Base-by-base conservation (phyloP, 371 early-diverging fungal genomes). In the Choanephora cucurbitarum region DNA sequence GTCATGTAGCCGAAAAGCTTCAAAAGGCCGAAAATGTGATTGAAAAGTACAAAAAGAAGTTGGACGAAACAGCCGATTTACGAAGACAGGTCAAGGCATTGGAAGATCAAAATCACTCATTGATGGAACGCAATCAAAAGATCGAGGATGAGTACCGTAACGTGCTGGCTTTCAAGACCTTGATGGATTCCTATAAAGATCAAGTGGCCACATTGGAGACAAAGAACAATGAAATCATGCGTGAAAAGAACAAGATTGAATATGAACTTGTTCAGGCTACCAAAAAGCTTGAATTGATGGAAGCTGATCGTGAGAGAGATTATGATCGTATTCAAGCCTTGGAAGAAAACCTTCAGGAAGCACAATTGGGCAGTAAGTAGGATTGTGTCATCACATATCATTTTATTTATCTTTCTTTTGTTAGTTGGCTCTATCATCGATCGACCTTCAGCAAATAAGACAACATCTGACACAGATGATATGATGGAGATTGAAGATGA, bases 1-100 rank as follows among this genome's bases (percentile, higher is more conserved):
- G 88, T 31, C 94, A 93, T 62, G 80, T 88, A 0, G 91, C 91
- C 10, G 97, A 96, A 57, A 89, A 89, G 53, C 82, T 95, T 15
- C 90, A 90, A 75, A 94, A 92, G 72, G 85, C 91, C 5, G 96
- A 96, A 70, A 93, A 93, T 44, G 88, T 91, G 31, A 83, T 94
- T 58, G 97, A 95, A 58, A 96, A 96, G 69, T 97, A 93, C 77
- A 94, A 93, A 67, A 92, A 91, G 72, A 91, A 92, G 58, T 79
- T 96, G 6, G 97, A 96, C 55, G 95, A 96, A 44, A 83, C 79
- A 32, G 84, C 83, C 0, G 94, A 95, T 53, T 49, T 91, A 33
- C 80, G 89, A 40, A 84, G 84, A 44, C 89, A 91, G 67, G 72
- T 91, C 57, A 91, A 91, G 78, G 85, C 78, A 64, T 51, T 90